These are phyloP conservation scores for Ustilago tritici DNA, from an alignment of 1,284 basidiomycete genomes.

Conservation along the genomic window DNA sequence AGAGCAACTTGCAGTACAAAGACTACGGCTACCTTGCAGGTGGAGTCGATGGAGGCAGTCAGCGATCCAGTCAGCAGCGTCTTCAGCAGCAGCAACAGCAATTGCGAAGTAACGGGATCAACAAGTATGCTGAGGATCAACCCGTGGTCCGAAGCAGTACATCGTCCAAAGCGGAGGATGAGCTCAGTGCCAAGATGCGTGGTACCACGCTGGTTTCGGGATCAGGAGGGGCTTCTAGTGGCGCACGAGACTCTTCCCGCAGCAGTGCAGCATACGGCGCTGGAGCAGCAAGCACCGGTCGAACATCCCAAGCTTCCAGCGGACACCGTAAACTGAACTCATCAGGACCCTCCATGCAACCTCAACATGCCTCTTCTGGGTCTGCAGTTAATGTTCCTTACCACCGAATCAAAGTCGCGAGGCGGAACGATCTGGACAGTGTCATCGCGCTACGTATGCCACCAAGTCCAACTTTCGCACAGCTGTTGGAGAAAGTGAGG, in stretches of 20 bases:
- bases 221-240: conserved; percentile 20
- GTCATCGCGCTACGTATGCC: conserved; percentile 97
- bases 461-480: conserved; percentile 84
- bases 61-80: conserved; percentile 22
- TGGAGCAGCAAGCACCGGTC: conserved; percentile 25
- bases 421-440: conserved; percentile 84
- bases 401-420: conserved; percentile 97
- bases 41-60: conserved; percentile 15
- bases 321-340: conserved; percentile 45
- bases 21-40: conserved; percentile 46
- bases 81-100: conserved; percentile 10
- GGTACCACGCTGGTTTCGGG: conserved; percentile 29
- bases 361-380: conserved; percentile 21
- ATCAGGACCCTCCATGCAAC: conserved; percentile 34
- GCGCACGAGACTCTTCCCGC: conserved; percentile 32
- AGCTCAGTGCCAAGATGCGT: conserved; percentile 39
- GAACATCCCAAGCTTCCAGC: conserved; percentile 46
- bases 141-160: conserved; percentile 40
- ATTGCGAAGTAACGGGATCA: conserved; percentile 34
- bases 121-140: conserved; percentile 51
- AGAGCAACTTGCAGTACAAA: conserved; percentile 33
- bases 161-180: conserved; percentile 32
- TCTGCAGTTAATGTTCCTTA: conserved; percentile 50
- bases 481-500: conserved; percentile 90
- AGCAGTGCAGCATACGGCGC: conserved; percentile 36